These are phyloP conservation scores for Teratosphaeria destructans DNA, from an alignment of 2,329 filamentous ascomycete genomes.

Conservation along the genomic window DNA sequence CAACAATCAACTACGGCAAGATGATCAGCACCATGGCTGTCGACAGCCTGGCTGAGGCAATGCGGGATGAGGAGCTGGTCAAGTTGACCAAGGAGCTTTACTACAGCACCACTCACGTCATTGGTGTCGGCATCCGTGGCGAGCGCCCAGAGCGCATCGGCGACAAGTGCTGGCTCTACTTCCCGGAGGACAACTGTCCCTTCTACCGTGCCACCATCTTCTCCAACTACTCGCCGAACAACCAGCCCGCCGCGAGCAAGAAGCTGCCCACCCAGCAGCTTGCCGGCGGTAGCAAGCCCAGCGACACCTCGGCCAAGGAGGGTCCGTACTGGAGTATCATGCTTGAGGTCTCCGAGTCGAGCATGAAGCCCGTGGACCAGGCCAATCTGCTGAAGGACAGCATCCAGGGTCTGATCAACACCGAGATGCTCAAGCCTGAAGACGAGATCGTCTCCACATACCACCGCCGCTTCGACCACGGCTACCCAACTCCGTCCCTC, in stretches of 20 bases:
- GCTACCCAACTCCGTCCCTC: constrained; percentile 88
- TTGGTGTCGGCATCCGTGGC: constrained; percentile 90
- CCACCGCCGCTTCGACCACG: constrained; percentile 95
- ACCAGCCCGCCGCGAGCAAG: constrained; percentile 73
- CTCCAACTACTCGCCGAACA: constrained; percentile 99
- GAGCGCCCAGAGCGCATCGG: constrained; percentile 88
- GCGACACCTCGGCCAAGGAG: constrained; percentile 61
- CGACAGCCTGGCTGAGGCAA: constrained; percentile 74
- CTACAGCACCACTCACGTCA: constrained; percentile 95
- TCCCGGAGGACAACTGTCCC: constrained; percentile 96
- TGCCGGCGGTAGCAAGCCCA: constrained; percentile 73
- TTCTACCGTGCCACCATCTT: constrained; percentile 99
- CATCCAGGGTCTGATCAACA: constrained; percentile 96
- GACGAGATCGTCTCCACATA: constrained; percentile 98
- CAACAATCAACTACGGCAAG: constrained; percentile 81
- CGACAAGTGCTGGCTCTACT: constrained; percentile 99
- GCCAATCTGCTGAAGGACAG: constrained; percentile 77
- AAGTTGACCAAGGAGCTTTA: constrained; percentile 79
- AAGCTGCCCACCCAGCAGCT: constrained; percentile 82
- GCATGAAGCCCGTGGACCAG: constrained; percentile 85
- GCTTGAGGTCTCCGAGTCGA: constrained; percentile 94
- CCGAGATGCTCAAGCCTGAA: constrained; percentile 79
- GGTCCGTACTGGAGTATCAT: constrained; percentile 99
- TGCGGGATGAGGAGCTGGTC: constrained; percentile 78
- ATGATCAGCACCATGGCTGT: constrained; percentile 94